phyloP scores from a whole-genome alignment of 768 basidiomycete genomes.

The Rubroboletus pulcherrimus region DNA sequence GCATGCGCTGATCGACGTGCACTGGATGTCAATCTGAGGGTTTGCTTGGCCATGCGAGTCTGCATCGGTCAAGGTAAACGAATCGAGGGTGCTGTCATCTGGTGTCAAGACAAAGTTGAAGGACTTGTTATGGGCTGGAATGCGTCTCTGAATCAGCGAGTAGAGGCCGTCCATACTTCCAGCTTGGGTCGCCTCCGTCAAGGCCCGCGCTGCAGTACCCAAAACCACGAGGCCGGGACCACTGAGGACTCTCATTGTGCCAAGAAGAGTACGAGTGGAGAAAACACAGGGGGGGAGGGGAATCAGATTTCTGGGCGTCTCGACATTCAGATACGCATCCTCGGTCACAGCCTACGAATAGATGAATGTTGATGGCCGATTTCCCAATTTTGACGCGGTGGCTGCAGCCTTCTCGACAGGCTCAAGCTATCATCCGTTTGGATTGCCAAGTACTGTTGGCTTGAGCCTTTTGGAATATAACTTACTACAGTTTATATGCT shows the following conservation, averaged over 20 bases:
- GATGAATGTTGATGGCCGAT: too few species aligned
- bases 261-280: not conserved
- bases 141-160: constrained; percentile 32
- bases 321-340: not conserved
- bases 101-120: constrained; percentile 32
- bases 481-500: too few species aligned
- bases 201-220: not conserved
- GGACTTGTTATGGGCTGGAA: constrained; percentile 30
- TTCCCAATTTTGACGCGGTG: too few species aligned
- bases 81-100: constrained; percentile 21
- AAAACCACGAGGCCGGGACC: not conserved
- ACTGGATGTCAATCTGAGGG: constrained; percentile 27
- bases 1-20: constrained; percentile 36
- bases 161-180: constrained; percentile 30
- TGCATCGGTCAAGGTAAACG: constrained; percentile 32
- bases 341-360: too few species aligned
- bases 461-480: too few species aligned
- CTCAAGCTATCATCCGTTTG: too few species aligned
- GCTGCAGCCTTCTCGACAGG: too few species aligned
- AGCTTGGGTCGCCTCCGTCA: not conserved
- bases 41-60: constrained; percentile 4
- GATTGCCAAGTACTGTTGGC: too few species aligned
- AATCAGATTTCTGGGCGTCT: not conserved
- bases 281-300: not conserved
- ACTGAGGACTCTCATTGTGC: not conserved